phyloP scores from a whole-genome alignment of 2,329 filamentous ascomycete species.

The Xylaria digitata region DNA sequence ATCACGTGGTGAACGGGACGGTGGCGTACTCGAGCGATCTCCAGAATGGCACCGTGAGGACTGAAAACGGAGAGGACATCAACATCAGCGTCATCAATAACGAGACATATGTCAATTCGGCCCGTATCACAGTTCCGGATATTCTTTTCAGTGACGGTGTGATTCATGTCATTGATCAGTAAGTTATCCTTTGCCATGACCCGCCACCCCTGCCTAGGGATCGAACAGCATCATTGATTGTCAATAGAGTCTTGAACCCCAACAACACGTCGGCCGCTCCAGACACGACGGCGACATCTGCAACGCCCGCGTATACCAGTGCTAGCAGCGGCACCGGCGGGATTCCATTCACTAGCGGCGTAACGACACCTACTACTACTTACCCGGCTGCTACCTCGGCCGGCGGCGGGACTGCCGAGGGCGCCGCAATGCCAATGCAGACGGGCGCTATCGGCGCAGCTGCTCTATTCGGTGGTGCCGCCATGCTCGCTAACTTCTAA shows the following conservation, averaged over 20 bases:
- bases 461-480: conserved; percentile 36
- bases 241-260: too few relatives aligned
- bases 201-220: too few relatives aligned
- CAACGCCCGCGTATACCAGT: conserved; percentile 64
- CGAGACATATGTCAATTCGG: conserved; percentile 60
- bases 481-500: conserved; percentile 42
- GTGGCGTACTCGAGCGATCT: too few relatives aligned
- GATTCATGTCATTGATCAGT: conserved; percentile 68
- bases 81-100: conserved; percentile 43
- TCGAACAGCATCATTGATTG: too few relatives aligned
- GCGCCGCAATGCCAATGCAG: conserved; percentile 47
- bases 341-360: conserved; percentile 66
- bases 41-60: too few relatives aligned
- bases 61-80: too few relatives aligned
- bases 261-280: too few relatives aligned
- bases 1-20: too few relatives aligned
- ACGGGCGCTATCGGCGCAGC: conserved; percentile 41
- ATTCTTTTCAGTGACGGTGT: conserved; percentile 67
- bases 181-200: conserved; percentile 42
- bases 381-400: conserved; percentile 50
- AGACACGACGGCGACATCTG: conserved; percentile 55
- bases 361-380: conserved; percentile 58
- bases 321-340: conserved; percentile 60
- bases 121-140: conserved; percentile 61
- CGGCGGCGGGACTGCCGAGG: conserved; percentile 48